A percentile compares a stretch with the other conserved stretches of the same genome.
Conservation (phyloP, 2,329 filamentous ascomycete genomes). For the Epichloe bromicola region DNA sequence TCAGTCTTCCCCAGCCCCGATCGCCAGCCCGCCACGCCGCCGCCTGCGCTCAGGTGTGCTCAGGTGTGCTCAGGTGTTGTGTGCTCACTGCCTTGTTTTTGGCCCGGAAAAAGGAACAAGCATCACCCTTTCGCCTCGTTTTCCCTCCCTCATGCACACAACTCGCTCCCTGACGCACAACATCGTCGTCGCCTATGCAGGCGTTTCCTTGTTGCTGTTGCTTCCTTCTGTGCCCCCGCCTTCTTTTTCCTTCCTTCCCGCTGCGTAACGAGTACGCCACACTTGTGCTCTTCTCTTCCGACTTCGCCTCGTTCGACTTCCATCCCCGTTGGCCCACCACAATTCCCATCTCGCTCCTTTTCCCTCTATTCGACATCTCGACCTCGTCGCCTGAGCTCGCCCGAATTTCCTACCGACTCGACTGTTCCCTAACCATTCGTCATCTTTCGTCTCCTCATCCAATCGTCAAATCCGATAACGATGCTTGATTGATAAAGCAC, state of each 20-base stretch:
- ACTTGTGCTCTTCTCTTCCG: not conserved
- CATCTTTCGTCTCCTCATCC: not conserved
- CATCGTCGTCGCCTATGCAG: not conserved
- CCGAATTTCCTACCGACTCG: not conserved
- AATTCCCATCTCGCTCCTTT: not conserved
- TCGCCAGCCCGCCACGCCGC: not conserved
- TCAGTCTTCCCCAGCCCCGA: no score
- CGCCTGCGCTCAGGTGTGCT: not conserved
- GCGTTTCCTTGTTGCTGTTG: not conserved
- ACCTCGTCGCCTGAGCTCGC: not conserved
- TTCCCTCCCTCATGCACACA: not conserved
- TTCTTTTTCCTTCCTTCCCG: not conserved
- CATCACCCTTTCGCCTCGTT: not conserved
- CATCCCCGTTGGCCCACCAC: not conserved
- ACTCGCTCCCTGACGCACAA: not conserved
- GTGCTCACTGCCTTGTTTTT: not conserved
- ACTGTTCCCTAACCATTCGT: not conserved
- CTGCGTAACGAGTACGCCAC: not conserved
- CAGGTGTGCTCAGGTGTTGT: no score
- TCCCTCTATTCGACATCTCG: not conserved
- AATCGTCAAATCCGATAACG: not conserved
- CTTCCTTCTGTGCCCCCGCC: not conserved
- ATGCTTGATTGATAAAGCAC: not conserved
- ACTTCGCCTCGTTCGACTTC: not conserved
- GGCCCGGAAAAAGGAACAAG: slow-evolving; percentile 2